Conservation (phyloP, 1,284 basidiomycete species). For the Cutaneotrichosporon dermatis region DNA sequence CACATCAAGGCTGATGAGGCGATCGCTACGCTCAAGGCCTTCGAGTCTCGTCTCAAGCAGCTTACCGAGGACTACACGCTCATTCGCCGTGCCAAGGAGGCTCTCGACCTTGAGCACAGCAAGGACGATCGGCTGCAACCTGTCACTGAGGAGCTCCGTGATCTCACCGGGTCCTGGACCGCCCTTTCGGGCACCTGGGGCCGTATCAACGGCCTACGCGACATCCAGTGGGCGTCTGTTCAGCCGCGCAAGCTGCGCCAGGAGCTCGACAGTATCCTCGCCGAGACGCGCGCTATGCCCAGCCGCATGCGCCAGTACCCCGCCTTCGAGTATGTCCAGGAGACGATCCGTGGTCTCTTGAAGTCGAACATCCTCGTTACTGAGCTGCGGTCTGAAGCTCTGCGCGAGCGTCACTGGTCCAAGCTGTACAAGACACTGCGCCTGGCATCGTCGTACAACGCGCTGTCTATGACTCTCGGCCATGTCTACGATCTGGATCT, state of each 20-base stretch:
- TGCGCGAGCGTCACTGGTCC: conserved; percentile 98
- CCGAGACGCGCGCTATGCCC: conserved; percentile 96
- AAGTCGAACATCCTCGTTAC: conserved; percentile 85
- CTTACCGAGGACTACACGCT: conserved; percentile 91
- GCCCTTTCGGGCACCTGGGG: conserved; percentile 96
- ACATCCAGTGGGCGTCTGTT: conserved; percentile 84
- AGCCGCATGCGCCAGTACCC: conserved; percentile 98
- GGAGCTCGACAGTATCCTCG: conserved; percentile 81
- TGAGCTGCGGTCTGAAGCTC: conserved; percentile 93
- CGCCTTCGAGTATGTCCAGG: conserved; percentile 97
- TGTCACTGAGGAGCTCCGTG: conserved; percentile 88
- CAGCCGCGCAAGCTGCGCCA: conserved; percentile 89
- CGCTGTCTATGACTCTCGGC: conserved; percentile 83
- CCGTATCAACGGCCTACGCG: conserved; percentile 82
- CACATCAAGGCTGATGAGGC: conserved; percentile 91
- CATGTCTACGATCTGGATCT: conserved; percentile 96
- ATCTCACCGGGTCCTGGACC: conserved; percentile 98
- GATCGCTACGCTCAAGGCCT: conserved; percentile 89
- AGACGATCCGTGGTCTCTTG: conserved; percentile 74
- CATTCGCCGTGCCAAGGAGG: conserved; percentile 92
- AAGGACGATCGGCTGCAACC: conserved; percentile 88
- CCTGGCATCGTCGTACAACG: conserved; percentile 61
- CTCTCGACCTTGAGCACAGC: conserved; percentile 85
- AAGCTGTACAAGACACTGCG: conserved; percentile 89
- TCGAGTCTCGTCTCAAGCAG: conserved; percentile 81